Base-by-base conservation (phyloP, 108 stramenopile genomes). In the Fragilaria radians region DNA sequence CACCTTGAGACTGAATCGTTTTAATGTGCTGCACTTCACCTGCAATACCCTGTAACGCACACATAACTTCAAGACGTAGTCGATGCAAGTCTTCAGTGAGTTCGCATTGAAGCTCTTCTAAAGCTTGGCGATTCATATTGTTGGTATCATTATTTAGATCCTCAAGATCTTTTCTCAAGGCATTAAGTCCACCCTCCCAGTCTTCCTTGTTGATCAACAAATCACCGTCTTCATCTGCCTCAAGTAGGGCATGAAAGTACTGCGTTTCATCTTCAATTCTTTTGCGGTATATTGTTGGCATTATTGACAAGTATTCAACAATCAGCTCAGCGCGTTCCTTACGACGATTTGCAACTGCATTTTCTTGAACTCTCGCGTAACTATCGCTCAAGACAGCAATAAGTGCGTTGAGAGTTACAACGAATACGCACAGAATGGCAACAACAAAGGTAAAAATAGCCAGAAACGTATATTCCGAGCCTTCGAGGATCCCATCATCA, bases 121-220 rank as follows among this genome's bases (percentile, higher is more conserved):
- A 28, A 19, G 54, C 61, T 29, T 61, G 30, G 17, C 33, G 32
- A 21, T 54, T 66, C 25, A 28, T 28, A 5, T 62, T 54, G 1
- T 59, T 31, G 22, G 27, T 55, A 11, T 25, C 22, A 17, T 62
- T 26, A 42, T 19, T 62, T 11, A 60, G 36, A 25, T 73, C 72
- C 11, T 61, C 54, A 2, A 73, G 19, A 19, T 73, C 72, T 17
- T 63, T 46, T 27, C 52, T 27, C 36, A 73, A 32, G 7, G 65
- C 66, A 46, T 73, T 73, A 0, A 73, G 32, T 28, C 72, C 72
- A 36, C 72, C 72, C 53, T 67, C 64, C 72, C 72, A 73, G 32
- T 73, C 72, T 19, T 73, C 47, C 24, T 53, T 61, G 4, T 54
- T 49, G 11, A 66, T 24, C 26, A 73, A 26, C 17, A 73, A 61